These are phyloP conservation scores for Rhodotorula kratochvilovae DNA, from an alignment of 768 basidiomycete species.

Conservation along the genomic window DNA sequence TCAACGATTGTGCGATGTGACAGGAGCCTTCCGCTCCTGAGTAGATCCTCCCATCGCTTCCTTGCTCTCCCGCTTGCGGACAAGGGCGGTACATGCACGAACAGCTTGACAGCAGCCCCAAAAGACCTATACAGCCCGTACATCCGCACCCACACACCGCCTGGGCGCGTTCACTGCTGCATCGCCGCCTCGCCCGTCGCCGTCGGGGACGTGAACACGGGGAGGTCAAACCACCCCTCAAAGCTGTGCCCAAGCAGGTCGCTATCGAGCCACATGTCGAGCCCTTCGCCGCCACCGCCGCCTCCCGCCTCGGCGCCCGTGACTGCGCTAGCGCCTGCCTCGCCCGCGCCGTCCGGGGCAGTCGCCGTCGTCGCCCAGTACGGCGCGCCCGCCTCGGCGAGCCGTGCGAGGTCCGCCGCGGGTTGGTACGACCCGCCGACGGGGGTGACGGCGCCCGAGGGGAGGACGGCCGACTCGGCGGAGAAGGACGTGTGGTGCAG, in stretches of 20 bases:
- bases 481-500: background rate
- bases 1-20: too few species aligned
- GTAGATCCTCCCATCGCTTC: too few species aligned
- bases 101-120: too few species aligned
- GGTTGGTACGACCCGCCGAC: background rate
- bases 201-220: background rate
- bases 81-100: too few species aligned
- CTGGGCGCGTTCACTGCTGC: too few species aligned
- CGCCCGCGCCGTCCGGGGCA: background rate
- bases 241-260: background rate
- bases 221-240: background rate
- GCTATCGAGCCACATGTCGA: background rate
- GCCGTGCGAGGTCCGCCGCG: background rate
- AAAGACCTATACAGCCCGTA: too few species aligned
- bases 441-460: background rate
- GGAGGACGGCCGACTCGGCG: background rate
- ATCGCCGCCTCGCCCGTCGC: too few species aligned
- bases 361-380: background rate
- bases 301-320: background rate
- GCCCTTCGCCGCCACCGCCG: background rate
- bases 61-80: too few species aligned
- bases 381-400: background rate
- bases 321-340: background rate
- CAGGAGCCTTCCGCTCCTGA: too few species aligned
- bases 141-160: too few species aligned